Base-by-base conservation (phyloP, 129 eudicot species). In the Saposhnikovia divaricata region DNA sequence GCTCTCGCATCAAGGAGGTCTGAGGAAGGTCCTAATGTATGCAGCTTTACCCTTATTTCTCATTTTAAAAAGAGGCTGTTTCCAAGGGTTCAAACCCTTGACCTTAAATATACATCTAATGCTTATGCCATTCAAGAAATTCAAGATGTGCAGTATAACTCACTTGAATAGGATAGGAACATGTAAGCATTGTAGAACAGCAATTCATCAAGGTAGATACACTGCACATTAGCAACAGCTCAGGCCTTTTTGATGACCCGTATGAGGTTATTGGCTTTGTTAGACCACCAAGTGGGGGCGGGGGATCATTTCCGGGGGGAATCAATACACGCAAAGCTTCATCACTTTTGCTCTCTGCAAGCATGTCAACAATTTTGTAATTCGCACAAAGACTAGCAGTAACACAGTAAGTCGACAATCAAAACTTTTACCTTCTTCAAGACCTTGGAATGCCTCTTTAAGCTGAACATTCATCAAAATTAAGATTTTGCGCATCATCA, bases 401-500 rank as follows among this genome's bases (percentile, higher is more conserved):
- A 79, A 48, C 82, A 19, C 51, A 53, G 74, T 76, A 79, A 61
- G 69, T 61, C 16, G 15, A 31, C 23, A 71, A 23, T 46, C n/a
- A 47, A 21, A 37, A 37, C 43, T 9, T 28, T 72, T 87, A 92
- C 98, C 98, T 85, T 89, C 94, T 87, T 95, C 98, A 48, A 90
- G 82, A 59, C 98, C 96, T 81, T 92, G 96, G 27, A 92, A 89
- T 11, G 89, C 89, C 70, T 89, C 93, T 76, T 84, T 88, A 61
- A 95, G 76, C 72, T 87, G 91, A 83, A 37, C 77, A 82, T 86
- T 87, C 16, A 95, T 78, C 59, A 88, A 85, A 45, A 95, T 57
- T 81, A 95, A 82, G 81, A 95, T 83, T 86, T 90, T 95, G 57
- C 86, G 90, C 90, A 95, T 86, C 98, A 92, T 85, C 82, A 86